phyloP scores from a whole-genome alignment of 352 stramenopile genomes.

The Phytopythium delawarense region DNA sequence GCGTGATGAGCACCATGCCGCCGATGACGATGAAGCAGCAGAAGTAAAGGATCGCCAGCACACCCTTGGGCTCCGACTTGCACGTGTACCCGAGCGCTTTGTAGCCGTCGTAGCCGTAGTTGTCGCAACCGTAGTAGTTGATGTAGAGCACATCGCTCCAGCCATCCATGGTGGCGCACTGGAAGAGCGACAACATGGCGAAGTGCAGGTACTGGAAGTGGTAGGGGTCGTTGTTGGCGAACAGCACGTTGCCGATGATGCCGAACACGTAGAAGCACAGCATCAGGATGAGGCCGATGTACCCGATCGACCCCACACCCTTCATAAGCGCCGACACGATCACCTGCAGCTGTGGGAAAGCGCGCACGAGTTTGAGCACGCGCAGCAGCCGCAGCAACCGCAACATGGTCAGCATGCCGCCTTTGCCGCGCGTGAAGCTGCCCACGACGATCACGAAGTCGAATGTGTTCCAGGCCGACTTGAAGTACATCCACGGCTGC shows the following conservation, averaged over 20 bases:
- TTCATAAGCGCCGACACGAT: conserved; percentile 90
- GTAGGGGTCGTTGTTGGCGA: conserved; percentile 83
- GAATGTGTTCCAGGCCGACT: conserved; percentile 74
- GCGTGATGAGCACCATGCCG: conserved; percentile 86
- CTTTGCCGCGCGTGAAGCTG: conserved; percentile 57
- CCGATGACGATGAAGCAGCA: conserved; percentile 79
- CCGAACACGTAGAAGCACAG: conserved; percentile 91
- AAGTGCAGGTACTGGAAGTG: conserved; percentile 87
- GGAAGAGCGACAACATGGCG: conserved; percentile 89
- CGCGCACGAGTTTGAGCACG: conserved; percentile 85
- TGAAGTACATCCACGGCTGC: conserved; percentile 76
- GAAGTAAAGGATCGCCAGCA: conserved; percentile 76
- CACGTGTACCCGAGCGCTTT: conserved; percentile 54
- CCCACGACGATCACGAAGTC: conserved; percentile 85
- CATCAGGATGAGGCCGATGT: conserved; percentile 88
- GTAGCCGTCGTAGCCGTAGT: conserved; percentile 76
- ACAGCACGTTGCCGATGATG: conserved; percentile 90
- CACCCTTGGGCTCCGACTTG: conserved; percentile 27
- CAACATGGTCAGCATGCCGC: conserved; percentile 81
- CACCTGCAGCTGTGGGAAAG: conserved; percentile 85
- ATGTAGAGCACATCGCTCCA: conserved; percentile 91
- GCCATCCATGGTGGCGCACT: conserved; percentile 83
- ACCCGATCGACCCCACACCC: conserved; percentile 82
- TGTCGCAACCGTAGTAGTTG: conserved; percentile 87
- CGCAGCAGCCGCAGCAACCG: conserved; percentile 76